Base-by-base conservation (phyloP, 805 yeast genomes). In the Dipodascus geniculatus region DNA sequence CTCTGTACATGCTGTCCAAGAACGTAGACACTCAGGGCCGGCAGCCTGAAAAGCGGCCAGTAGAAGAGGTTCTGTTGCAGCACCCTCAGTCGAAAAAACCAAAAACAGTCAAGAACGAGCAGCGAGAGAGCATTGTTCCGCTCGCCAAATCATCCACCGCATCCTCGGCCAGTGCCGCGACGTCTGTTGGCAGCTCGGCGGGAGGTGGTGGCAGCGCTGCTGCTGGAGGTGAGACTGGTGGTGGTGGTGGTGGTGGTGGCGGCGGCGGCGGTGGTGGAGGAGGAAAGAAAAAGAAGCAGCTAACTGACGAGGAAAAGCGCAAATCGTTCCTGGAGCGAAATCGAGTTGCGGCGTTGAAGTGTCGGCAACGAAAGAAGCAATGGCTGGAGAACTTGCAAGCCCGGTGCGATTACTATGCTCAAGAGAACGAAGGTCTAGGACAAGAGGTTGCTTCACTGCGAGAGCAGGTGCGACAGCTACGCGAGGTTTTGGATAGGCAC, bases 321-420 rank as follows among this genome's bases (percentile, higher is more conserved):
- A 81, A 76, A 65, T 83, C 74, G 64, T 91, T 80, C 62, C 69
- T 93, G 58, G 99, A 93, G 65, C 76, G 98, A 58, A 93, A 93
- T 68, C 76, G 99, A 55, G 80, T 93, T 8, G 99, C 99, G 0
- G 99, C 99, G 0, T 81, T 93, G 22, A 90, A 89, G 65, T 93
- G 98, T 73, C 79, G 99, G 56, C 95, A 87, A 68, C 79, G 97
- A 54, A 93, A 93, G 74, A 93, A 93, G 72, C 88, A 87, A 65
- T 83, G 85, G 74, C 78, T 89, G 33, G 82, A 79, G 55, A 85
- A 83, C 60, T 83, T 93, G 79, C 95, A 89, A 65, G 80, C 76
- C 49, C 95, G 89, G 65, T 74, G 88, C 52, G 76, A 80, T 48
- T 82, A 78, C 61, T 87, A 82, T 65, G 75, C 85, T 17, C 67